Conservation (phyloP, 2,329 filamentous ascomycete genomes). For the Exophiala xenobiotica region DNA sequence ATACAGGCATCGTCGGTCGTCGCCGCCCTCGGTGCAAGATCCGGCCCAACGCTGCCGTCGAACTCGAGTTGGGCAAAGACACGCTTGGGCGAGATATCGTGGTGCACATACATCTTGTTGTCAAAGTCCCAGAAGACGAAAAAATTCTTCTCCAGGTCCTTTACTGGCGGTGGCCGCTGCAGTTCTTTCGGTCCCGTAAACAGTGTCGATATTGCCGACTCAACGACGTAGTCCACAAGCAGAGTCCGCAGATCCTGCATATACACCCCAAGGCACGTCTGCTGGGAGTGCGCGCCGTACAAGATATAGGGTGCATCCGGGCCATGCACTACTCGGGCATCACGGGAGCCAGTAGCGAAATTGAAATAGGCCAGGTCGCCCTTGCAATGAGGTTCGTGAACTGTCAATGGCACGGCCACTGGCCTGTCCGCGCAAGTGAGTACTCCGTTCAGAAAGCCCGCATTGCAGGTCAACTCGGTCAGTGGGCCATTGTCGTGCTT, state of each 20-base stretch:
- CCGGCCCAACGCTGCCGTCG: slow-evolving; percentile 49
- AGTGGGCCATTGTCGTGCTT: slow-evolving; percentile 2
- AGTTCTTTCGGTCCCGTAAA: slow-evolving; percentile 55
- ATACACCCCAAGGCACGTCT: slow-evolving; percentile 59
- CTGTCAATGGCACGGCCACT: slow-evolving; percentile 36
- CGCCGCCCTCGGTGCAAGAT: slow-evolving; percentile 44
- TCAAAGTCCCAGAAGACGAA: slow-evolving; percentile 60
- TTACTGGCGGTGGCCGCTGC: slow-evolving; percentile 49
- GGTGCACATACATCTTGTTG: slow-evolving; percentile 52
- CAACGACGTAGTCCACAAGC: slow-evolving; percentile 38
- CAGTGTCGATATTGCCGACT: background rate
- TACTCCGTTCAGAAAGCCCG: slow-evolving; percentile 28
- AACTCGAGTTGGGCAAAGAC: slow-evolving; percentile 47
- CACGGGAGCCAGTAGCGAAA: slow-evolving; percentile 53
- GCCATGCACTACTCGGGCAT: slow-evolving; percentile 59
- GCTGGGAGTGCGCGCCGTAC: slow-evolving; percentile 56
- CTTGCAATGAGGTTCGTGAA: slow-evolving; percentile 41
- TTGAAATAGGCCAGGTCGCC: slow-evolving; percentile 39
- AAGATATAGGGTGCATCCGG: slow-evolving; percentile 49
- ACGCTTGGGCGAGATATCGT: slow-evolving; percentile 49
- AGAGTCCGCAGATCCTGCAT: slow-evolving; percentile 55
- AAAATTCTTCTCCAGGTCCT: slow-evolving; percentile 60
- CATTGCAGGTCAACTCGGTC: slow-evolving; percentile 51
- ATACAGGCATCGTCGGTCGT: slow-evolving; percentile 49
- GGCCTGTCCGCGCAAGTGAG: slow-evolving; percentile 1